Conservation (phyloP, 164 flowering plant genomes). For the Magnolia sinica region DNA sequence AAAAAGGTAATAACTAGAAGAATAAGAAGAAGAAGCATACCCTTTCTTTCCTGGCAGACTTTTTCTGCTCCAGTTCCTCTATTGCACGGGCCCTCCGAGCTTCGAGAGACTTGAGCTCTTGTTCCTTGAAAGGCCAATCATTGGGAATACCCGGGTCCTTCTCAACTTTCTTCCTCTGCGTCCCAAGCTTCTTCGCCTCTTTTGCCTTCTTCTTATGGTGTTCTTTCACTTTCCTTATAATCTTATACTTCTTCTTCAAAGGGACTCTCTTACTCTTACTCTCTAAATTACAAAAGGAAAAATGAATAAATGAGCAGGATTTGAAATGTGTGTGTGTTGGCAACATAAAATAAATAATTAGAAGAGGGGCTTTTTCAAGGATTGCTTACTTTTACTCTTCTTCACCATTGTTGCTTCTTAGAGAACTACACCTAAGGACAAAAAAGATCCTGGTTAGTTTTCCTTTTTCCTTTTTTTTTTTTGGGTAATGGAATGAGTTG, state of each 20-base stretch:
- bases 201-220: slow-evolving; percentile 96
- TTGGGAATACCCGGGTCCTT: slow-evolving; percentile 97
- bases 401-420: slow-evolving; percentile 25
- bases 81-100: slow-evolving; percentile 68
- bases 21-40: slow-evolving; percentile 29
- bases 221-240: slow-evolving; percentile 77
- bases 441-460: not conserved
- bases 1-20: not conserved
- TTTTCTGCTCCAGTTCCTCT: slow-evolving; percentile 83
- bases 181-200: slow-evolving; percentile 81
- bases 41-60: slow-evolving; percentile 91
- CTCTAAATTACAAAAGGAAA: slow-evolving; percentile 37
- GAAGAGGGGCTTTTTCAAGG: too few species aligned
- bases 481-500: not conserved
- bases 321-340: not conserved
- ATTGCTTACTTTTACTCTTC: slow-evolving; percentile 34
- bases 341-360: not conserved
- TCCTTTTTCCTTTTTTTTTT: not conserved
- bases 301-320: not conserved
- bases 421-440: not conserved
- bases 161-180: slow-evolving; percentile 56
- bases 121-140: slow-evolving; percentile 97
- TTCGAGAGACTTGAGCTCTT: slow-evolving; percentile 92
- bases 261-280: slow-evolving; percentile 92
- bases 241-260: slow-evolving; percentile 81